Evolutionary conservation across 495 filamentous ascomycete species (phyloP), one percentile per base, ranked within the genome.

Genomic region (Cairneyella variabilis): DNA sequence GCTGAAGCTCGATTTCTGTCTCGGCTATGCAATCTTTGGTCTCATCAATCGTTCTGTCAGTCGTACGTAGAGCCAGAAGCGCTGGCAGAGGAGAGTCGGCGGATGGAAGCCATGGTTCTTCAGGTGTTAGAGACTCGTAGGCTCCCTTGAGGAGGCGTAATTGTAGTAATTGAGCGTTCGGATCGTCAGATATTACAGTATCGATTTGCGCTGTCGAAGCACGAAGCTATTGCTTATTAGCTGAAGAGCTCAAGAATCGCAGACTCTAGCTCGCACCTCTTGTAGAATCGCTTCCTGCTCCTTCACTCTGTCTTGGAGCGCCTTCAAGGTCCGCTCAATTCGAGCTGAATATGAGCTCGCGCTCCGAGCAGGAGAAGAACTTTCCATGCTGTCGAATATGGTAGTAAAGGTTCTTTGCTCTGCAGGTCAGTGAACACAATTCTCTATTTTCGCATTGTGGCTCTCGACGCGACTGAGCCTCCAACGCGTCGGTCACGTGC

Each of bases 51-150:
- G 82, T 80, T 34, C 76, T 76, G 27, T 82, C 71, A 1, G 80
- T 84, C 51, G 78, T 82, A 27, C 84, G 78, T 23, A 88, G 66
- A 2, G 88, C 88, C 7, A 95, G 65, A 0, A 95, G 73, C 20
- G 83, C 79, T 5, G 88, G 86, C 8, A 95, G 66, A 21, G 82
- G 74, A 17, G 89, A 91, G 16, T 78, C 79, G 7, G 80, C 69
- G 10, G 71, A 69, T 21, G 89, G 88, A 18, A 91, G 71, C 48
- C 78, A 77, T 17, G 83, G 82, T 36, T 84, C 77, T 17, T 73
- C 67, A 22, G 80, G 73, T 12, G 82, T 72, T 17, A 86, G 66
- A 22, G 76, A 73, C 28, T 81, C 75, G 62, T 89, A 91, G 7
- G 83, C 83, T 47, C 74, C 71, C 56, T 79, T 83, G 63, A 88